Base-by-base conservation (phyloP, 768 basidiomycete genomes). In the Flagelloscypha sp. region DNA sequence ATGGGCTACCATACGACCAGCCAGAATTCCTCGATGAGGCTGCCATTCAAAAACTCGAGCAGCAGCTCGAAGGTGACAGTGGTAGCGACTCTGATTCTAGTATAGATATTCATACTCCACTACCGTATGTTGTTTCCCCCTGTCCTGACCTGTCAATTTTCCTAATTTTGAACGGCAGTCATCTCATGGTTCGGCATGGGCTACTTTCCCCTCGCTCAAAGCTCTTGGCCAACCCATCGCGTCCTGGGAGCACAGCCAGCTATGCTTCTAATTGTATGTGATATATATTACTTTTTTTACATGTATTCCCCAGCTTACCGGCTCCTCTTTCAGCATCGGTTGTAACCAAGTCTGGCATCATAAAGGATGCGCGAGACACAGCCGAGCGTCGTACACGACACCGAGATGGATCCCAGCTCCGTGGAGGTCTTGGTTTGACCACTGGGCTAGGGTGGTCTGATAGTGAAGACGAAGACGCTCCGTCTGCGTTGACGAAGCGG, bases 361-460 rank as follows among this genome's bases (percentile, higher is more conserved):
- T 62, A 31, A 77, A 74, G 44, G 78, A 80, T 33, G 55, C 67
- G 17, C 60, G 76, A 1, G 73, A 83, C 46, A 81, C 77, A 0
- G 66, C 64, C 1, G 65, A 57, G 46, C 58, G 79, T 24, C 57
- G 76, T 21, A 65, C 67, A 1, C 59, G 80, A 18, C 80, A 82
- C 52, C 69, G 78, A 2, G 79, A 83, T 46, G 79, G 78, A 0
- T 57, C 54, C 22, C 38, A 74, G 12, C 55, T 83, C 37, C 54
- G 61, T 31, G 80, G 77, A 1, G 80, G 80, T 2, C 67, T 82
- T 35, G 80, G 80, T 2, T 49, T 83, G 36, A 83, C 80, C 4
- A 83, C 80, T 6, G 80, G 80, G 5, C 55, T 83, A 10, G 80
- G 80, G 1, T 83, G 80, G 80, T 80, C 78, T 46, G 80, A 83